Percentiles rank a stretch among this genome's conserved stretches.
Conservation (phyloP, 2,329 filamentous ascomycete species). For the Stachybotrys chartarum region DNA sequence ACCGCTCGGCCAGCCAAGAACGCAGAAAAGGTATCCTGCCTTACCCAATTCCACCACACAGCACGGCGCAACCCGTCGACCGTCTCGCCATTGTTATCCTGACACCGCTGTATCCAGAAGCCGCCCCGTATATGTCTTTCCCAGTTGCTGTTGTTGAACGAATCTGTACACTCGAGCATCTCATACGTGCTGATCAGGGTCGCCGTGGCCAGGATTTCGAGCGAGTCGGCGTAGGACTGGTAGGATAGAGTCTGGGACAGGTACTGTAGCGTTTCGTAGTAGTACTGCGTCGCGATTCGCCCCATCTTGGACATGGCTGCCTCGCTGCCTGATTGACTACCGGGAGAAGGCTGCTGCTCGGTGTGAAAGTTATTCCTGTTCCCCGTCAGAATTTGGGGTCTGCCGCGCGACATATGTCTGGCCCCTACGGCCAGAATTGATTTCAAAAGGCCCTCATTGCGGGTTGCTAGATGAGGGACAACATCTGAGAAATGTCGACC, state of each 20-base stretch:
- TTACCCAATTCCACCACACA: conserved; percentile 57
- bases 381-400: background rate
- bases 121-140: conserved; percentile 54
- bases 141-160: conserved; percentile 34
- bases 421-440: conserved; percentile 8
- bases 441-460: conserved; percentile 8
- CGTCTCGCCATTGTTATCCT: conserved; percentile 50
- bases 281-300: conserved; percentile 39
- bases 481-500: conserved; percentile 7
- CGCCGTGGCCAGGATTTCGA: conserved; percentile 50
- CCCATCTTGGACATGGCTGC: background rate
- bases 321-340: background rate
- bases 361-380: too few relatives aligned
- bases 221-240: conserved; percentile 45
- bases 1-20: conserved; percentile 48
- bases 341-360: background rate
- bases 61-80: conserved; percentile 42
- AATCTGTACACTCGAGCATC: conserved; percentile 45
- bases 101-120: conserved; percentile 56
- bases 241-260: conserved; percentile 54
- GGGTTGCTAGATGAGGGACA: conserved; percentile 7
- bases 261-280: conserved; percentile 53
- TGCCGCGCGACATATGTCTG: conserved; percentile 8
- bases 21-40: conserved; percentile 55
- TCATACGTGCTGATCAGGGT: conserved; percentile 54